phyloP scores from a whole-genome alignment of 225 moss, liverwort and hornwort species.

The Takakia lepidozioides region DNA sequence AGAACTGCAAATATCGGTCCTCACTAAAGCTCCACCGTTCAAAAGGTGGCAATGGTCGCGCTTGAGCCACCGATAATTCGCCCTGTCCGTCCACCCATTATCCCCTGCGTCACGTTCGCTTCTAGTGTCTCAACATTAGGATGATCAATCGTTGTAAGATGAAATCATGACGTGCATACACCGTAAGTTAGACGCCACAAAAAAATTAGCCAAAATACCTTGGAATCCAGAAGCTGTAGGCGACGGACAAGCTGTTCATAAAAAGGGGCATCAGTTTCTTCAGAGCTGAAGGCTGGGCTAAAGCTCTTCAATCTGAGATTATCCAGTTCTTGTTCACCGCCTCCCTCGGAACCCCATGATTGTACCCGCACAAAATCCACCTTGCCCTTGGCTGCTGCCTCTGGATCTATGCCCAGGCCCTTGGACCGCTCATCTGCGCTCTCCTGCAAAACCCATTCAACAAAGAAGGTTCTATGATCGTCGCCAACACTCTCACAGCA shows the following conservation, averaged over 20 bases:
- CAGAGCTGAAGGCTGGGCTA: slow-evolving; percentile 77
- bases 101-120: background rate
- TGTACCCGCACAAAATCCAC: slow-evolving; percentile 95
- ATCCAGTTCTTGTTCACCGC: slow-evolving; percentile 67
- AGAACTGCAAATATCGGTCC: slow-evolving; percentile 69
- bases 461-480: too few relatives aligned
- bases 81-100: slow-evolving; percentile 46
- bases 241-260: slow-evolving; percentile 96
- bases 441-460: too few relatives aligned
- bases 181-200: too few relatives aligned
- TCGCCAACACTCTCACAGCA: too few relatives aligned
- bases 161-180: too few relatives aligned
- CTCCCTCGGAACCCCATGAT: slow-evolving; percentile 72
- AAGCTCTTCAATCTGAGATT: slow-evolving; percentile 83
- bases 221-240: slow-evolving; percentile 90
- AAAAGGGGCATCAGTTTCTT: slow-evolving; percentile 45
- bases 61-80: slow-evolving; percentile 68
- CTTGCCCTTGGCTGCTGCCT: slow-evolving; percentile 65
- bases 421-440: slow-evolving; percentile 43
- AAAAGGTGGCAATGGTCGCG: slow-evolving; percentile 70
- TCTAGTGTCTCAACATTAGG: too few relatives aligned
- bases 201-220: too few relatives aligned
- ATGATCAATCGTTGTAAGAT: too few relatives aligned
- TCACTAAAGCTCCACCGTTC: slow-evolving; percentile 89
- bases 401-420: slow-evolving; percentile 68